phyloP scores from a whole-genome alignment of 2,329 filamentous ascomycete genomes.

The Nothopassalora personata region DNA sequence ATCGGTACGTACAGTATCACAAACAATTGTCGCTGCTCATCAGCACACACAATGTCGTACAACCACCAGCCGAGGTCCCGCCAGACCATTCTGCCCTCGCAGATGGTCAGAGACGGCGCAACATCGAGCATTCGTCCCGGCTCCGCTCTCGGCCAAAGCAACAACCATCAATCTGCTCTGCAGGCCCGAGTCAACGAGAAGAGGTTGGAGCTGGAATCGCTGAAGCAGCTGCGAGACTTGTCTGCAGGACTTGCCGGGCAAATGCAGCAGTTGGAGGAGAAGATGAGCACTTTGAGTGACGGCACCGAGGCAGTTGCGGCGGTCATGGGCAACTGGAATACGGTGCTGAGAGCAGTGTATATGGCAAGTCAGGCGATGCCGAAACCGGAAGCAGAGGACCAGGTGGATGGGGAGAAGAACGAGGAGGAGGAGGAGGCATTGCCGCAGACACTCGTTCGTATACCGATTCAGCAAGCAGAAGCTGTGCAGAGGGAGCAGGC shows the following conservation, averaged over 20 bases:
- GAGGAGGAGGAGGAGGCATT: constrained; percentile 47
- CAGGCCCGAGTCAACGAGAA: constrained; percentile 77
- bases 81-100: constrained; percentile 49
- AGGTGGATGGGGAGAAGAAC: constrained; percentile 34
- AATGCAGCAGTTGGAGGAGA: constrained; percentile 76
- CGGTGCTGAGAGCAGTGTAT: constrained; percentile 75
- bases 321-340: constrained; percentile 85
- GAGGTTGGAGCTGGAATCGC: constrained; percentile 72
- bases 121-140: constrained; percentile 45
- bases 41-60: constrained; percentile 33
- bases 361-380: constrained; percentile 74
- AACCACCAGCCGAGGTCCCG: constrained; percentile 32
- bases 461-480: constrained; percentile 66
- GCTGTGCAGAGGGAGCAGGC: constrained; percentile 27
- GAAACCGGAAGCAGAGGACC: constrained; percentile 46
- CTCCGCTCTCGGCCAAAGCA: constrained; percentile 31
- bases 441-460: constrained; percentile 77
- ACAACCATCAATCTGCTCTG: constrained; percentile 56
- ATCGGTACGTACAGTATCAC: not conserved
- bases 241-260: constrained; percentile 73
- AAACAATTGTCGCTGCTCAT: not conserved
- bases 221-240: constrained; percentile 71
- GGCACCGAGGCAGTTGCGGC: constrained; percentile 81
- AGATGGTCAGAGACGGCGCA: not conserved
- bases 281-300: constrained; percentile 69